Evolutionary conservation across 768 basidiomycete genomes (phyloP), one percentile per base, ranked within the genome.

Genomic region (Suillus subluteus): DNA sequence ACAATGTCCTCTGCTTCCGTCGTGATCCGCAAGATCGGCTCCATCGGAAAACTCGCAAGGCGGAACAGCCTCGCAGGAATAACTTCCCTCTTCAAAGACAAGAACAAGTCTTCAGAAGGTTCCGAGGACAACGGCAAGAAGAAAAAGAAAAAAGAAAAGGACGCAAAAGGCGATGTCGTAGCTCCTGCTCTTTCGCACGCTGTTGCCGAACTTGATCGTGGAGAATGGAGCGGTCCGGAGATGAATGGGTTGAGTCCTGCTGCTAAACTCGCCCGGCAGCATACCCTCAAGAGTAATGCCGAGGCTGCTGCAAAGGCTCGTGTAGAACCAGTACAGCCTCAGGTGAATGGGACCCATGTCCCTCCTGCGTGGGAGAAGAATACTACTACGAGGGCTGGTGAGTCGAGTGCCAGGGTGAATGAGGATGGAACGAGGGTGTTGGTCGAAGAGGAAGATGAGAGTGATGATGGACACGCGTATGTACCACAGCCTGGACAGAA

Each of bases 21-120:
- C 76, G 97, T 99, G 87, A 96, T 98, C 72, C 87, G 96, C 70
- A 99, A 98, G 81, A 88, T 99, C 58, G 93, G 96, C 4, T 89
- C 89, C 46, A 90, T 98, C 79, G 94, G 94, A 40, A 94, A 92
- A 78, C 85, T 98, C 18, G 94, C 95, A 11, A 81, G 95, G 62
- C 84, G 95, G 54, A 97, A 96, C 75, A 95, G 93, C 44, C 80
- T 98, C 48, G 91, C 92, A 63, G 92, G 95, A 37, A 96, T 98
- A 75, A 95, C 95, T 23, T 93, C 91, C 59, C 81, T 98, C 65
- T 98, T 99, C 85, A 97, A 96, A 79, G 94, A 95, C 75, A 94
- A 90, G 77, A 86, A 85, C 70, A 82, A 87, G 67, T 74, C 76
- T 62, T 71, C 69, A 4, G 74, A 72, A 62, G 79, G 74, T 2